phyloP scores from a whole-genome alignment of 768 basidiomycete genomes.

The Cystobasidium onofrii region DNA sequence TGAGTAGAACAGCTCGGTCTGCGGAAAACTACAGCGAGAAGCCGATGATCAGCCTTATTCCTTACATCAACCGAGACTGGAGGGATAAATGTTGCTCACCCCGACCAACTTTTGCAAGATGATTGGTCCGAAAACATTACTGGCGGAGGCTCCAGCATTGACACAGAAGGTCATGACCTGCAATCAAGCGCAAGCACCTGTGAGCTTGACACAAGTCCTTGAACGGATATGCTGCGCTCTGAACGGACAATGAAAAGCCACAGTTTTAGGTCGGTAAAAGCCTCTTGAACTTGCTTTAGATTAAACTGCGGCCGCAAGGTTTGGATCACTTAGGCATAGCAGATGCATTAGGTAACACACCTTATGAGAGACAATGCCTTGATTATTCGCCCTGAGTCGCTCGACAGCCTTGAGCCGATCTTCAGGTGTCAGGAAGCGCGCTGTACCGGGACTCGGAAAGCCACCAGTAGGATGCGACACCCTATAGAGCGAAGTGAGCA shows the following conservation, averaged over 20 bases:
- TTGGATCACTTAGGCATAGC: too few species aligned
- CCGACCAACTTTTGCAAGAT: not conserved
- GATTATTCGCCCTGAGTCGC: not conserved
- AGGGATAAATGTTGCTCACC: not conserved
- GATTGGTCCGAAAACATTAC: not conserved
- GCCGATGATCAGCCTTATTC: not conserved
- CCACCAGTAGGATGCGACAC: not conserved
- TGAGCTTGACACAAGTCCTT: not conserved
- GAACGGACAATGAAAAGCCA: not conserved
- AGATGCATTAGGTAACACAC: too few species aligned
- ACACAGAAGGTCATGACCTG: constrained; percentile 15
- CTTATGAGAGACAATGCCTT: not conserved
- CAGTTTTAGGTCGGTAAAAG: not conserved
- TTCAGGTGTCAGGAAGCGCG: not conserved
- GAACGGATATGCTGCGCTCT: too few species aligned
- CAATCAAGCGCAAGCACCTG: not conserved
- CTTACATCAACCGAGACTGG: too few species aligned
- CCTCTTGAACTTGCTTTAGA: not conserved
- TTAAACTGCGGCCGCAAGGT: too few species aligned
- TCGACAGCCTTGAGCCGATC: constrained; percentile 12
- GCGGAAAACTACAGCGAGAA: not conserved
- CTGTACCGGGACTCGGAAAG: not conserved
- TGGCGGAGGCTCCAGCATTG: not conserved
- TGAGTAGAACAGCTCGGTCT: not conserved
- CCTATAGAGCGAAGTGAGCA: not conserved